A percentile compares a stretch with the other conserved stretches of the same genome.
Evolutionary conservation across 805 yeast genomes (phyloP).

Genomic region (Ogataea siamensis): DNA sequence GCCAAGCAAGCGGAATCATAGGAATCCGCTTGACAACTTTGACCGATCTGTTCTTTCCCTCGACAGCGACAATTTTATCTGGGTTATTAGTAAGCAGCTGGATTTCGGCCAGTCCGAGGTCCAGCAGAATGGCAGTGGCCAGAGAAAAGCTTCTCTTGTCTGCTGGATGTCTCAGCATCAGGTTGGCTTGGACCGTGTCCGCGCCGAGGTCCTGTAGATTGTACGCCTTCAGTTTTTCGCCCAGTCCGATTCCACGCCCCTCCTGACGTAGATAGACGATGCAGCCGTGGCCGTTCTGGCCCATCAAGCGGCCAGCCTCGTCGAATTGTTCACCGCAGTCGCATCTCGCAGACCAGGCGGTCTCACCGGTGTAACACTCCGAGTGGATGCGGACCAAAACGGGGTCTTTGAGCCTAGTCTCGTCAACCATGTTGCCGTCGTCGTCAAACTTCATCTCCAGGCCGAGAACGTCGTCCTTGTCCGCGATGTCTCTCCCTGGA

Average conservation of each 20-base stretch:
- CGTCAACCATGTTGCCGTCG: constrained; percentile 36
- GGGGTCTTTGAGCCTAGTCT: constrained; percentile 35
- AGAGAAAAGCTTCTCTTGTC: constrained; percentile 93
- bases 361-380: constrained; percentile 98
- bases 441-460: constrained; percentile 41
- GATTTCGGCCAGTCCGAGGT: constrained; percentile 70
- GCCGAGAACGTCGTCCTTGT: constrained; percentile 47
- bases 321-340: constrained; percentile 99
- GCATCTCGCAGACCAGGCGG: constrained; percentile 98
- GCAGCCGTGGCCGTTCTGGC: constrained; percentile 83
- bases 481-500: constrained; percentile 81
- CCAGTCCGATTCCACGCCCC: constrained; percentile 98
- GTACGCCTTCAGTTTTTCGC: constrained; percentile 95
- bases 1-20: constrained; percentile 97
- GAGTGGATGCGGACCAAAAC: constrained; percentile 88
- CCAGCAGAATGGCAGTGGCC: constrained; percentile 89
- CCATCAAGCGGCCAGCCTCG: constrained; percentile 95
- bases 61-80: constrained; percentile 92
- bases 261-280: constrained; percentile 95
- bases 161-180: constrained; percentile 92
- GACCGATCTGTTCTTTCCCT: constrained; percentile 73
- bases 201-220: constrained; percentile 97
- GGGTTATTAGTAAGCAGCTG: constrained; percentile 91
- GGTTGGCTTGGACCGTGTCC: constrained; percentile 95
- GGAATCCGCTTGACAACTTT: constrained; percentile 87